These are phyloP conservation scores for Apiospora saccharicola DNA, from an alignment of 2,329 filamentous ascomycete species.

Conservation along the genomic window DNA sequence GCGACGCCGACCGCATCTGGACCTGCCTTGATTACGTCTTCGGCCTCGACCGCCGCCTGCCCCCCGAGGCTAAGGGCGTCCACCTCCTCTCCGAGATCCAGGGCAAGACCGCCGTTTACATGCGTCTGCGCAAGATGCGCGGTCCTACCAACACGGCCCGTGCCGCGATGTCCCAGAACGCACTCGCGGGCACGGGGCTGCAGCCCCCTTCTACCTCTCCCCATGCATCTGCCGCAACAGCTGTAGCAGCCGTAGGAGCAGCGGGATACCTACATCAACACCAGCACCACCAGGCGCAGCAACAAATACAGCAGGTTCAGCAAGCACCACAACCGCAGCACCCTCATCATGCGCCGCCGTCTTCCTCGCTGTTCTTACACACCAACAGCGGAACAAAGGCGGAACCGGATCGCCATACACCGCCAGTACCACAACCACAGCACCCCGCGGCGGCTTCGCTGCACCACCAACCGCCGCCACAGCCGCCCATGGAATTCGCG, in stretches of 20 bases:
- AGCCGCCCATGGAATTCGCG: constrained; percentile 50
- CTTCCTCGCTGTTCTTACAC: neutral
- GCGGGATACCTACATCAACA: neutral
- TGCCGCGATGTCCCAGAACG: constrained; percentile 46
- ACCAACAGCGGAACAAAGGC: constrained; percentile 20
- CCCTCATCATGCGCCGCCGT: neutral
- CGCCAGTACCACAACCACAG: neutral
- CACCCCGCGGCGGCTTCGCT: neutral
- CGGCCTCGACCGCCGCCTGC: constrained; percentile 59
- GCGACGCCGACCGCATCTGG: constrained; percentile 73
- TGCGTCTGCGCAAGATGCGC: constrained; percentile 63
- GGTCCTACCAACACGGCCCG: constrained; percentile 55
- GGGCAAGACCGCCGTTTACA: constrained; percentile 66
- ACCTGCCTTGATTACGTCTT: constrained; percentile 76
- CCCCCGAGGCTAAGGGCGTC: constrained; percentile 64
- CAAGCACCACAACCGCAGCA: neutral
- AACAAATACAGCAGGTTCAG: neutral
- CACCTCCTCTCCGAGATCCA: constrained; percentile 69
- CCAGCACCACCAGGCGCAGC: constrained; percentile 19
- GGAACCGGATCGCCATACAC: neutral
- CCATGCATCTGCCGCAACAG: neutral
- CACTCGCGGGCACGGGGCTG: constrained; percentile 40
- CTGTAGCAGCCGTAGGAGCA: constrained; percentile 21
- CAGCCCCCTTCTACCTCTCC: constrained; percentile 26
- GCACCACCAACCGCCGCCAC: constrained; percentile 14